Conservation (phyloP, 2,329 filamentous ascomycete species). For the Domatiomyces globalis region DNA sequence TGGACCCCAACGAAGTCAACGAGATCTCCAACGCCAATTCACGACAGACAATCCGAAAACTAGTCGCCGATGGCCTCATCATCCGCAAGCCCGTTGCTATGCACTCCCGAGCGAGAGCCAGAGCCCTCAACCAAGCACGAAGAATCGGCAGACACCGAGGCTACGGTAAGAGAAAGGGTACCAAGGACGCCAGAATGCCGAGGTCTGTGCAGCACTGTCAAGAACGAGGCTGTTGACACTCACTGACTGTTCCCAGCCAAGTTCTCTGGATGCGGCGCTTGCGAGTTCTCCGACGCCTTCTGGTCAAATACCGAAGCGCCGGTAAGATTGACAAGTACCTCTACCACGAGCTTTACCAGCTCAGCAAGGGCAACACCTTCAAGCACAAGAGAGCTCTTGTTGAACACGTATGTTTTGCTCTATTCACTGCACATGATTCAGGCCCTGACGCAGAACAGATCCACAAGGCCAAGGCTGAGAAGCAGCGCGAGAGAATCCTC, state of each 20-base stretch:
- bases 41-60: conserved; percentile 98
- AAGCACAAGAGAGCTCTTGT: conserved; percentile 99
- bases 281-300: conserved; percentile 94
- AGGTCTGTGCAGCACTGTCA: conserved; percentile 46
- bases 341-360: conserved; percentile 99
- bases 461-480: conserved; percentile 99
- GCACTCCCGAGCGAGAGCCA: conserved; percentile 95
- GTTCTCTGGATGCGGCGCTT: conserved; percentile 99
- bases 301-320: conserved; percentile 98
- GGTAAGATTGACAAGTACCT: conserved; percentile 99
- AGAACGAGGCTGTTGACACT: background rate
- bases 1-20: conserved; percentile 97
- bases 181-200: conserved; percentile 97
- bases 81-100: conserved; percentile 99
- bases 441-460: conserved; percentile 47
- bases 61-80: conserved; percentile 98
- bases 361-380: conserved; percentile 99
- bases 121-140: conserved; percentile 86
- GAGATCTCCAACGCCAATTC: conserved; percentile 99
- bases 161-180: conserved; percentile 99
- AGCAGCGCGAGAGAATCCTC: conserved; percentile 84
- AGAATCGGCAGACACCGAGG: conserved; percentile 94
- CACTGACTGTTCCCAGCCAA: conserved; percentile 47
- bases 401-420: conserved; percentile 70
- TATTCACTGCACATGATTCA: conserved; percentile 16